Base-by-base conservation (phyloP, 441 rosid genomes). In the Aquilaria agallochum region DNA sequence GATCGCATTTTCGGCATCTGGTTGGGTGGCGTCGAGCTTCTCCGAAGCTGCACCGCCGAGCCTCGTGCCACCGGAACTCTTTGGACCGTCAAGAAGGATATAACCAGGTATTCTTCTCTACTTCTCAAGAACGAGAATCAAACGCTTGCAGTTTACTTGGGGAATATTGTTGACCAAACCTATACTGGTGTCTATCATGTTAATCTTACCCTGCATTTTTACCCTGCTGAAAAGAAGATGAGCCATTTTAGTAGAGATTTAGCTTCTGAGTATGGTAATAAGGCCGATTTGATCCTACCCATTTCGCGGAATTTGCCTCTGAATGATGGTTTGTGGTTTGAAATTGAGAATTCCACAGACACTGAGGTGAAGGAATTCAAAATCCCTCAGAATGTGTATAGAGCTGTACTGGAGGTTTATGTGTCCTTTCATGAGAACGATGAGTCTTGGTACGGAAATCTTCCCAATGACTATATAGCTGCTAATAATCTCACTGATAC, bases 21-120 rank as follows among this genome's bases (percentile, higher is more conserved):
- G 98, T 75, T 90, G 5, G 78, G 83, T 48, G 97, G 95, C 0
- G 95, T 83, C 1, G 97, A 90, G 88, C 85, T 93, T 80, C 93
- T 93, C 65, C 78, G 97, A 58, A 86, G 98, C 80, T 90, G 98
- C 78, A 81, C 97, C 9, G 97, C 96, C 11, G 98, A 94, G 83
- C 97, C 98, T 4, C 77, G 73, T 4, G 59, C 80, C 0, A 78
- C 74, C 15, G 98, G 98, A 11, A 87, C 82, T 33, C 55, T 85
- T 33, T 94, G 96, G 98, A 81, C 76, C 1, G 90, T 94, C 0
- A 60, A 76, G 71, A 94, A 94, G 87, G 97, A 90, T 66, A 69
- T 94, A 10, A 88, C 95, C 0, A 83, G 79, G 95, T 94, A 94
- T 51, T 72, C 65, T 55, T 78, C 97, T 5, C 53, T 87, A 64